A percentile compares a stretch with the other conserved stretches of the same genome.
Evolutionary conservation across 148 eudicot species (phyloP).

Genomic region (Rhododendron henanense): DNA sequence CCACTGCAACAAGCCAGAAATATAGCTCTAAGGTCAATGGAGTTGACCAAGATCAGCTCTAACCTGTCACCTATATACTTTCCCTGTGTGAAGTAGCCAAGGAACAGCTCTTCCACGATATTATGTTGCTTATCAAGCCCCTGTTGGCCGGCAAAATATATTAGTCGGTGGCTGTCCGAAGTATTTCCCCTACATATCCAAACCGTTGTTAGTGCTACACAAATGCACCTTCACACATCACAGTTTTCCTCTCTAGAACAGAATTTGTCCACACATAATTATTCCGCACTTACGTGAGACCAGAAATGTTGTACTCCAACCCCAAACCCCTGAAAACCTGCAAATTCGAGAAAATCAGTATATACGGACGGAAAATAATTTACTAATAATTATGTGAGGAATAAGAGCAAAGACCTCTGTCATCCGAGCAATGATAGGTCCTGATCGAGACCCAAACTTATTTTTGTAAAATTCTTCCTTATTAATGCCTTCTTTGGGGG

Average conservation of each 20-base stretch:
- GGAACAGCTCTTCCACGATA: slow-evolving; percentile 67
- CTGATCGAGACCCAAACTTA: slow-evolving; percentile 57
- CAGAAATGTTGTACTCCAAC: slow-evolving; percentile 60
- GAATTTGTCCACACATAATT: background rate
- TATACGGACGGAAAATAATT: background rate
- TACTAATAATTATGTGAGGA: background rate
- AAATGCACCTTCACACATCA: background rate
- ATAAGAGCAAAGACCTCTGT: slow-evolving; percentile 44
- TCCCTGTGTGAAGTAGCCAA: slow-evolving; percentile 83
- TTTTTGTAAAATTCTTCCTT: slow-evolving; percentile 59
- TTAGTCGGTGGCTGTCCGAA: slow-evolving; percentile 89
- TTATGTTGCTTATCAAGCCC: slow-evolving; percentile 71
- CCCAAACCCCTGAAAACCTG: slow-evolving; percentile 77
- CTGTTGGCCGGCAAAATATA: slow-evolving; percentile 80
- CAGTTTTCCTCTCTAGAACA: background rate
- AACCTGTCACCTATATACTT: slow-evolving; percentile 86
- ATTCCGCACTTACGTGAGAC: slow-evolving; percentile 67
- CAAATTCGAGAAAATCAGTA: slow-evolving; percentile 2
- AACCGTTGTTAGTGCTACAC: background rate
- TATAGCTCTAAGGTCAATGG: background rate
- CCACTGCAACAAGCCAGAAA: background rate
- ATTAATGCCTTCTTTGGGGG: slow-evolving; percentile 74
- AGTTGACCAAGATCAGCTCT: slow-evolving; percentile 6
- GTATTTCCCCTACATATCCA: slow-evolving; percentile 59
- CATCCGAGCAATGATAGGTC: slow-evolving; percentile 58